phyloP scores from a whole-genome alignment of 1,139 yeast genomes.

The Arxiozyma slooffiae region DNA sequence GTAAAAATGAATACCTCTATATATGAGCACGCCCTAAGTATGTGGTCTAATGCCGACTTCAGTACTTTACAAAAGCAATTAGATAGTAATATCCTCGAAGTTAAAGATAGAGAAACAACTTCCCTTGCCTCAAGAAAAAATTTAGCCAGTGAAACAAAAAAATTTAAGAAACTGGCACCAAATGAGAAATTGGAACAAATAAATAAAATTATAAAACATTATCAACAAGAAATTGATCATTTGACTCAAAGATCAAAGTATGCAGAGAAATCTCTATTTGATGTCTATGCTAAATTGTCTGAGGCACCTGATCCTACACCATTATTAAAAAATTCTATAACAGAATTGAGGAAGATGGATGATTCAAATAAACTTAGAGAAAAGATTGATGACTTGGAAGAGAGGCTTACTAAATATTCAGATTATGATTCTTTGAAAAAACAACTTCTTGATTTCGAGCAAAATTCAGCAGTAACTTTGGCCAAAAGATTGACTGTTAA shows the following conservation, averaged over 20 bases:
- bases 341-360: slow-evolving; percentile 50
- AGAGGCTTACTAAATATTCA: slow-evolving; percentile 54
- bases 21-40: slow-evolving; percentile 56
- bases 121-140: slow-evolving; percentile 64
- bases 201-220: slow-evolving; percentile 65
- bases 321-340: slow-evolving; percentile 59
- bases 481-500: slow-evolving; percentile 40
- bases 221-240: slow-evolving; percentile 80
- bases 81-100: slow-evolving; percentile 65
- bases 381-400: slow-evolving; percentile 49
- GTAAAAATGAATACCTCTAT: slow-evolving; percentile 23
- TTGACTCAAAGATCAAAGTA: slow-evolving; percentile 68
- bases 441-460: slow-evolving; percentile 49
- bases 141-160: slow-evolving; percentile 72
- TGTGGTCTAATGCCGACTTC: slow-evolving; percentile 70
- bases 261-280: slow-evolving; percentile 65
- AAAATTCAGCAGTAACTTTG: slow-evolving; percentile 45
- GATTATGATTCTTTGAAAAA: slow-evolving; percentile 72
- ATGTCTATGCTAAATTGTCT: slow-evolving; percentile 62
- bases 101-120: slow-evolving; percentile 58
- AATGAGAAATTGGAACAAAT: slow-evolving; percentile 51
- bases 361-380: slow-evolving; percentile 45
- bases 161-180: slow-evolving; percentile 62
- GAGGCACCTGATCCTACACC: slow-evolving; percentile 95
- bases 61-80: slow-evolving; percentile 58